Evolutionary conservation across 768 basidiomycete species (phyloP), one percentile per base, ranked within the genome.

Genomic region (Boletellus emodensis): DNA sequence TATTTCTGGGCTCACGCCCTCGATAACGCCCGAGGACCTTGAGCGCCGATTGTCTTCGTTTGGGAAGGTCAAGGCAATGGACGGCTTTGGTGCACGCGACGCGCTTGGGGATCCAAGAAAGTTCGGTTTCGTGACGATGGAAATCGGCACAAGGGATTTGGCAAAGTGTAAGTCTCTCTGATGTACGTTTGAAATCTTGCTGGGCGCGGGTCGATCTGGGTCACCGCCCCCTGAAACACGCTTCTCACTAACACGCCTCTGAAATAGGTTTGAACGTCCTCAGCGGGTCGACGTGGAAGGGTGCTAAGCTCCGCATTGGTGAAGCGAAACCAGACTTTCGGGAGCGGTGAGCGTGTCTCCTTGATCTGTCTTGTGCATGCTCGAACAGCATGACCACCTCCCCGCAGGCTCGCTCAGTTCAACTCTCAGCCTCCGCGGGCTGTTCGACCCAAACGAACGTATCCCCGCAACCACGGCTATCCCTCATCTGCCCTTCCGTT

Each of bases 261-360:
- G 40, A 30, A n/a, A 42, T 39, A 90, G 88, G 88, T 66, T 72
- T 88, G 65, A 90, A 82, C 61, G 65, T 81, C 3, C 75, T 93
- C 24, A 90, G 85, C 53, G 90, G 91, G 32, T 81, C 86, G 6
- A 87, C 81, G 1, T 94, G 89, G 87, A 92, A 90, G 70, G 91
- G 91, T n/a, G 72, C 89, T 18, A 91, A 87, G 57, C 70, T 93
- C 30, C 79, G 89, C 15, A 79, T 93, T 33, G 88, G 88, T 9
- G 88, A 91, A 57, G 90, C 90, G n/a, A 86, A 82, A 54, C 84
- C 84, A 1, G 83, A 90, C 63, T 91, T 75, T 59, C 66, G 65
- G 3, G 81, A 84, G 61, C 75, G 81, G 90, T 86, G 44, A 39
- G 54, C 20, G 15, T 3, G 30, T 44, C 40, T 53, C 11, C 17